A percentile compares a stretch with the other conserved stretches of the same genome.
Conservation (phyloP, 495 filamentous ascomycete genomes). For the Bryoglossum gracile region DNA sequence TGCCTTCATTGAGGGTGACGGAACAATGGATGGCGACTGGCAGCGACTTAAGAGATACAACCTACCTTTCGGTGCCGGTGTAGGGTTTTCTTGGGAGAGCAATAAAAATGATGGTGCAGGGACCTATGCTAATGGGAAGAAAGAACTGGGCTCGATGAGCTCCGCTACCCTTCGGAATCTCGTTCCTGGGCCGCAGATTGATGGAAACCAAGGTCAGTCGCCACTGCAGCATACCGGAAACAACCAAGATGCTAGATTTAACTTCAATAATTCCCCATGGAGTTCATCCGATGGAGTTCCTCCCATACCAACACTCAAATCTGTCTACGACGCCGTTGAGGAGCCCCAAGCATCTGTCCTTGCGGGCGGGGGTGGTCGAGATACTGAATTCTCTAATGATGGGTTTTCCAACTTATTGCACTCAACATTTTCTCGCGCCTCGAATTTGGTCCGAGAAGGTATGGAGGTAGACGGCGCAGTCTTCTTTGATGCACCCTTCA, state of each 20-base stretch:
- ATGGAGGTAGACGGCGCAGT: slow-evolving; percentile 43
- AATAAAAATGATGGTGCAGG: slow-evolving; percentile 8
- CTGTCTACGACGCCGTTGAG: slow-evolving; percentile 17
- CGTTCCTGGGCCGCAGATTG: neutral
- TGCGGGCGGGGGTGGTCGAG: slow-evolving; percentile 2
- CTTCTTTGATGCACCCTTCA: slow-evolving; percentile 42
- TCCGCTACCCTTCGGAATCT: neutral
- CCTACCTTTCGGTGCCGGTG: slow-evolving; percentile 8
- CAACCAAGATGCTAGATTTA: slow-evolving; percentile 4
- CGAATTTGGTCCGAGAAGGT: slow-evolving; percentile 40
- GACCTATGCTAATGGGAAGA: slow-evolving; percentile 4
- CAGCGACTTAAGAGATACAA: slow-evolving; percentile 14
- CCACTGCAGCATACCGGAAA: slow-evolving; percentile 10
- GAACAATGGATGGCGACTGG: slow-evolving; percentile 15
- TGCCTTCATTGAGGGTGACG: slow-evolving; percentile 28
- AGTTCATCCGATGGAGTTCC: slow-evolving; percentile 5
- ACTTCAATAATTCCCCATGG: slow-evolving; percentile 14
- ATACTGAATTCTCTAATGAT: slow-evolving; percentile 13
- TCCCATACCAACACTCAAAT: slow-evolving; percentile 10
- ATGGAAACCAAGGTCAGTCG: slow-evolving; percentile 1
- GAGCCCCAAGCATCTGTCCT: slow-evolving; percentile 13
- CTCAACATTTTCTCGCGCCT: slow-evolving; percentile 34
- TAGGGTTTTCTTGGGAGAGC: slow-evolving; percentile 15
- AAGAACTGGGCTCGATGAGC: neutral
- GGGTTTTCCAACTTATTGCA: slow-evolving; percentile 29